These are phyloP conservation scores for Singerocomus rubriflavus DNA, from an alignment of 1,284 basidiomycete genomes.

Conservation along the genomic window DNA sequence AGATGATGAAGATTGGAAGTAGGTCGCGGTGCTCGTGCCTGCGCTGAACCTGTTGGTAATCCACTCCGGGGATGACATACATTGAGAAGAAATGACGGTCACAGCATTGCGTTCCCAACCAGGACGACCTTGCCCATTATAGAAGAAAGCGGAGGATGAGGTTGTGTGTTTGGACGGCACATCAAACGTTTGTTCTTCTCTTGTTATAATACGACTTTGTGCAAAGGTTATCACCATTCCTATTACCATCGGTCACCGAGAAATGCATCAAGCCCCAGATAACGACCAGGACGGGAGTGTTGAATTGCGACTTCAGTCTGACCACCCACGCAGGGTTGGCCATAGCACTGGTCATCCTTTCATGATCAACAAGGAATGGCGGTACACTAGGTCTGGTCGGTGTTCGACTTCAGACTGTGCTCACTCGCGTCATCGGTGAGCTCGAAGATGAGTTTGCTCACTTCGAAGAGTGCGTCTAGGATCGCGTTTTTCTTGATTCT, in stretches of 20 bases:
- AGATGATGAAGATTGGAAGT: too few relatives aligned
- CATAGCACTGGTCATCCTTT: slow-evolving; percentile 5
- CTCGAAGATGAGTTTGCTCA: slow-evolving; percentile 89
- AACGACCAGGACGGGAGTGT: slow-evolving; percentile 13
- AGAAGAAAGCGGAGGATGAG: too few relatives aligned
- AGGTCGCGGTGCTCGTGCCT: too few relatives aligned
- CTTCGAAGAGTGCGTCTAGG: slow-evolving; percentile 70
- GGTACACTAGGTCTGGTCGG: slow-evolving; percentile 20
- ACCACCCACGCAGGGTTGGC: not conserved
- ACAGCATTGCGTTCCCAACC: too few relatives aligned
- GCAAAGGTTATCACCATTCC: slow-evolving; percentile 43
- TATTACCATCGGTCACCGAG: slow-evolving; percentile 2
- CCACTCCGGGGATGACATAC: too few relatives aligned
- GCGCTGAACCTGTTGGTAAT: too few relatives aligned
- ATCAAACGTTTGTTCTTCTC: slow-evolving; percentile 81
- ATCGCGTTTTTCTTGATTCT: slow-evolving; percentile 10
- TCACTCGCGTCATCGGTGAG: slow-evolving; percentile 75
- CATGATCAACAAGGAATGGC: slow-evolving; percentile 24
- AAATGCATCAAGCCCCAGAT: not conserved
- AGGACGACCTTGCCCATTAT: too few relatives aligned
- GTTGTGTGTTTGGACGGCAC: too few relatives aligned
- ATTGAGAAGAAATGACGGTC: too few relatives aligned
- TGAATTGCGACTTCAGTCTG: slow-evolving; percentile 2
- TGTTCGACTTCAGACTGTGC: slow-evolving; percentile 79
- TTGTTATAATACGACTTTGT: slow-evolving; percentile 66